Percentiles rank a stretch among this genome's conserved stretches.
These are phyloP conservation scores for Hanseniaspora valbyensis DNA, from an alignment of 805 yeast genomes.

Conservation along the genomic window DNA sequence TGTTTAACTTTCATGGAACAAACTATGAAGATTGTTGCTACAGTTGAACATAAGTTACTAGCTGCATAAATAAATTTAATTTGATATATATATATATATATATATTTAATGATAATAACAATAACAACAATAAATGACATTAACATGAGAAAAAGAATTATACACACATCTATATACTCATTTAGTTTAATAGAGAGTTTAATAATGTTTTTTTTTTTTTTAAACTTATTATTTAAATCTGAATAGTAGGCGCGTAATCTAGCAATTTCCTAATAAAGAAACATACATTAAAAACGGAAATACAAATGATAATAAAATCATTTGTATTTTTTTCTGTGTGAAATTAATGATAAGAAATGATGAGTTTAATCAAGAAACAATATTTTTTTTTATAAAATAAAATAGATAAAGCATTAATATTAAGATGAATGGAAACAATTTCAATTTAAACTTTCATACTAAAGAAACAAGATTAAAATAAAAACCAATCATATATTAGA, in stretches of 20 bases:
- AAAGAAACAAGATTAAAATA: neutral
- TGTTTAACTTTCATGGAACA: conserved; percentile 93
- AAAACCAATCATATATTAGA: neutral
- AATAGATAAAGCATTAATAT: neutral
- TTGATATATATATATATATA: neutral
- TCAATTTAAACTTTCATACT: neutral
- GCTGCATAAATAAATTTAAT: conserved; percentile 15
- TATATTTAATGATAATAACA: neutral
- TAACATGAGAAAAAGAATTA: neutral
- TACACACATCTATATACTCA: no score
- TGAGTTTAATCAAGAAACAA: no score
- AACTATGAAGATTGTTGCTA: conserved; percentile 53
- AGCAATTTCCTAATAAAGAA: no score
- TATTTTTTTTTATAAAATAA: no score
- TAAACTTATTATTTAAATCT: no score
- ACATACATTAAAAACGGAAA: no score
- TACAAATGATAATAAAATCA: no score
- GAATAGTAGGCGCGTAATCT: no score
- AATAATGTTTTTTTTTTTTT: no score
- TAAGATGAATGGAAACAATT: neutral
- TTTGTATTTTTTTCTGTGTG: no score
- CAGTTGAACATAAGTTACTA: conserved; percentile 28
- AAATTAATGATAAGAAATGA: no score
- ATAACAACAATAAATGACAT: neutral
- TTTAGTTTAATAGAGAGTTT: no score